These are phyloP conservation scores for Pseudogymnoascus sp. DNA, from an alignment of 2,329 filamentous ascomycete genomes.

Conservation along the genomic window DNA sequence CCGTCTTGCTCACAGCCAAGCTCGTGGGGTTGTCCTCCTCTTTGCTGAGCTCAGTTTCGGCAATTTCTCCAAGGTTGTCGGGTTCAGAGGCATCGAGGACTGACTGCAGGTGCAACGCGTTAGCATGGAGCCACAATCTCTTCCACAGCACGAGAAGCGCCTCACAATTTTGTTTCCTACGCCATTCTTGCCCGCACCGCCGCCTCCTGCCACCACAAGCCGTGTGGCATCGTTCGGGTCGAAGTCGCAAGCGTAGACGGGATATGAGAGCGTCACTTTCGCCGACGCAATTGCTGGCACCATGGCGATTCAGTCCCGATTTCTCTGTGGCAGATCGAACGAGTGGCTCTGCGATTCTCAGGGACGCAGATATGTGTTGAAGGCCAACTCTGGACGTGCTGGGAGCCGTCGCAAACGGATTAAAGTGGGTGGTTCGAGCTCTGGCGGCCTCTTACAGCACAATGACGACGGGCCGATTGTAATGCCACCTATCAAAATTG, in stretches of 20 bases:
- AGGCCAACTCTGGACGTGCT: too few species aligned
- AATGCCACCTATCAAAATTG: too few species aligned
- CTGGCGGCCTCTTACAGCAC: not conserved
- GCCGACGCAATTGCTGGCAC: constrained; percentile 24
- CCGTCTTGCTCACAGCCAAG: constrained; percentile 59
- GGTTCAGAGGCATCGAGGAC: constrained; percentile 25
- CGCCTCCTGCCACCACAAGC: constrained; percentile 78
- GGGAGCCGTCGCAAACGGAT: not conserved
- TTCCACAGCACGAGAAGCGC: constrained; percentile 13
- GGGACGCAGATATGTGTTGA: too few species aligned
- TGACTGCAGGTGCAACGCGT: constrained; percentile 20
- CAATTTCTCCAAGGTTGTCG: constrained; percentile 46
- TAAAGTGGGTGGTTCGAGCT: not conserved
- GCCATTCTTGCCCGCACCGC: constrained; percentile 71
- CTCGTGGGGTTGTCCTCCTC: constrained; percentile 87
- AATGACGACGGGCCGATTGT: constrained; percentile 6
- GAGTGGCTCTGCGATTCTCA: too few species aligned
- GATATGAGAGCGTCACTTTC: constrained; percentile 58
- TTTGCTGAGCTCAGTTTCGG: constrained; percentile 69
- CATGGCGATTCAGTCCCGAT: constrained; percentile 17
- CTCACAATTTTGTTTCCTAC: constrained; percentile 81
- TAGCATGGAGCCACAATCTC: not conserved
- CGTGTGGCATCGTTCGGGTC: constrained; percentile 69
- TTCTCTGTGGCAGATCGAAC: too few species aligned
- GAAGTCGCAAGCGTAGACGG: constrained; percentile 81